phyloP scores from a whole-genome alignment of 768 basidiomycete genomes.

The Rhodotorula taiwanensis region DNA sequence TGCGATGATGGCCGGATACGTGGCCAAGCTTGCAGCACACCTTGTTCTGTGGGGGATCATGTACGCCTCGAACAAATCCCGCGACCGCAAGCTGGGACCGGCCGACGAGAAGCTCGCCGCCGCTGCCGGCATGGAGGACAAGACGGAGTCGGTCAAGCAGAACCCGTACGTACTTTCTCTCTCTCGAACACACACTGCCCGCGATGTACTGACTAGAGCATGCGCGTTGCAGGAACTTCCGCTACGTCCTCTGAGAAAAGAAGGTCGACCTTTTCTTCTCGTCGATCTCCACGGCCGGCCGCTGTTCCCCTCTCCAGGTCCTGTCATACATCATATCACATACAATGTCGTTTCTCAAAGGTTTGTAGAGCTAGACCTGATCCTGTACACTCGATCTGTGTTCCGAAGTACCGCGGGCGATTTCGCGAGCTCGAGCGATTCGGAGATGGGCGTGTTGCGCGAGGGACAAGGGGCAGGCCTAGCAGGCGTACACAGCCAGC shows the following conservation, averaged over 20 bases:
- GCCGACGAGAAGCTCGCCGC: constrained; percentile 42
- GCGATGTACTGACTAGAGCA: neutral
- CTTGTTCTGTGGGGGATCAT: constrained; percentile 33
- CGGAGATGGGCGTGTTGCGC: too few relatives aligned
- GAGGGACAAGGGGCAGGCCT: too few relatives aligned
- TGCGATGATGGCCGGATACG: constrained; percentile 23
- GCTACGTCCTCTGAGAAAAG: constrained; percentile 16
- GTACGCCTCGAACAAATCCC: constrained; percentile 42
- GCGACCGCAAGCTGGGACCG: constrained; percentile 39
- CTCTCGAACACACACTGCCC: neutral
- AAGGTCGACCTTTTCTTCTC: too few relatives aligned
- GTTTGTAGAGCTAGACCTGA: too few relatives aligned
- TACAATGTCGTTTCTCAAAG: too few relatives aligned
- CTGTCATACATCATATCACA: too few relatives aligned
- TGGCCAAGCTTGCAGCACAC: constrained; percentile 20
- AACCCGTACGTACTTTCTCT: constrained; percentile 4
- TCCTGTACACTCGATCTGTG: too few relatives aligned
- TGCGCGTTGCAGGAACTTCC: constrained; percentile 10
- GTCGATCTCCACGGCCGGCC: too few relatives aligned
- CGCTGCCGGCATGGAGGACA: constrained; percentile 44
- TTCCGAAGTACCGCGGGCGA: too few relatives aligned
- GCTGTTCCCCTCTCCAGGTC: too few relatives aligned
- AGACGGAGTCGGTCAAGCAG: constrained; percentile 39
- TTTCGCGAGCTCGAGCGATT: too few relatives aligned
- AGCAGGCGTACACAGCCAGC: too few relatives aligned